Evolutionary conservation across 768 basidiomycete species (phyloP), one percentile per base, ranked within the genome.

Genomic region (Calocybe indica): DNA sequence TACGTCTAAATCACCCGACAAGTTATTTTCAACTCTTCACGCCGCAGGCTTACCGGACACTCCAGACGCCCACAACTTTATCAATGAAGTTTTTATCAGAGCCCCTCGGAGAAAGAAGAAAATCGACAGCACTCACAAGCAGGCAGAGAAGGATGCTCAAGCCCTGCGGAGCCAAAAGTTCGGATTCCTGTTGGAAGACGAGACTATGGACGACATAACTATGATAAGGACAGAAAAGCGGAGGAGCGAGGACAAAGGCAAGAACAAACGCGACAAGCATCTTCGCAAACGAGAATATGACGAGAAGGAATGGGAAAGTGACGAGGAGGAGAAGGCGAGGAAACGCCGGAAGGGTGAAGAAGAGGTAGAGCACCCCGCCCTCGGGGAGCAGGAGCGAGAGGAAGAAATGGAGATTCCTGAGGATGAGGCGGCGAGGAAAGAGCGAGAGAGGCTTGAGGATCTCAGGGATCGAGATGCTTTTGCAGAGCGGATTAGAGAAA

Each of bases 401-500:
- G 64, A 63, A 51, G 64, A 68, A 37, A 56, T 74, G 44, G 80
- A 81, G 33, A 44, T 65, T 7, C 67, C 64, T 39, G 88, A 95
- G 64, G 92, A 91, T 47, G 83, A 87, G 56, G 85, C 82, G 0
- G 68, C 65, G 22, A 74, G 84, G 42, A 78, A 61, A 55, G 92
- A 92, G 66, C 70, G 79, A 34, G 86, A 94, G 58, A 75, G 90
- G 15, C 47, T 82, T 40, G 79, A 86, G 59, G 96, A 99, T 55
- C 50, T 89, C 13, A 74, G 78, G 52, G 95, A 96, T 52, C 75
- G 96, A 51, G 96, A 99, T 63, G 95, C 85, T 11, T 96, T 99
- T 56, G 87, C 95, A 5, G 85, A 91, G 52, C 84, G 96, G 4
- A 78, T 99, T 52, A 79, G 77, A 60, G 77, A 83, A 46, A 82